phyloP scores from a whole-genome alignment of 2,329 filamentous ascomycete genomes.

The Paecilomyces formosus region DNA sequence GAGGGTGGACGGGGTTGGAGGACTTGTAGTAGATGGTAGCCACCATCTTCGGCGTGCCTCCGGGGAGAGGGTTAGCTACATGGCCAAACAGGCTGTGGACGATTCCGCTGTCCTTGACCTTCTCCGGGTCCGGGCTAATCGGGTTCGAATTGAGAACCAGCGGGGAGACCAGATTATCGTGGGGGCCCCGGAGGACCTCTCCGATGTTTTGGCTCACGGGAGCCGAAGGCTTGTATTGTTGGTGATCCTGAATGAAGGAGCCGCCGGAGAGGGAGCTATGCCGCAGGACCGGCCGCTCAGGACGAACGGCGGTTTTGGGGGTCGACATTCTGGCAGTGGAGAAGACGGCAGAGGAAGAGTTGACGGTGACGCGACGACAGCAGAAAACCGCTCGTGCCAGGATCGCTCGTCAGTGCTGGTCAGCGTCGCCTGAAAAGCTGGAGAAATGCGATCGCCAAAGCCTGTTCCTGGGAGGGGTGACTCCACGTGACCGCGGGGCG shows the following conservation, averaged over 20 bases:
- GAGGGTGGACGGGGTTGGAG: constrained; percentile 33
- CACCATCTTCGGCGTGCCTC: constrained; percentile 36
- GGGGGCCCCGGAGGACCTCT: constrained; percentile 25
- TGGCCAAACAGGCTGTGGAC: constrained; percentile 40
- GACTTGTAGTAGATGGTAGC: constrained; percentile 45
- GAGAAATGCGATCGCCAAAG: neutral
- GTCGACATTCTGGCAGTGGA: constrained; percentile 18
- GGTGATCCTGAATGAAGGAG: constrained; percentile 42
- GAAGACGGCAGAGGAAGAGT: neutral
- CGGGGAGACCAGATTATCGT: constrained; percentile 16
- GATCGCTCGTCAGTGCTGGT: neutral
- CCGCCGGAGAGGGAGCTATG: constrained; percentile 33
- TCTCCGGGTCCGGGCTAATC: constrained; percentile 30
- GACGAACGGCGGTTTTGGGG: constrained; percentile 20
- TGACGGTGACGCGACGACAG: neutral
- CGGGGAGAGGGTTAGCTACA: constrained; percentile 29
- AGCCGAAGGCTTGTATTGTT: constrained; percentile 38
- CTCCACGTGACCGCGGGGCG: neutral
- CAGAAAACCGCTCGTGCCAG: neutral
- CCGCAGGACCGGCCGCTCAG: constrained; percentile 34
- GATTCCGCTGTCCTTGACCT: constrained; percentile 39
- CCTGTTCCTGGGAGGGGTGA: neutral
- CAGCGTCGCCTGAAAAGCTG: neutral
- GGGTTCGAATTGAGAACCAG: constrained; percentile 27
- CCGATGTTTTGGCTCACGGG: constrained; percentile 27